Evolutionary conservation across 2,329 filamentous ascomycete species (phyloP), one percentile per base, ranked within the genome.

Genomic region (Beauveria australis): DNA sequence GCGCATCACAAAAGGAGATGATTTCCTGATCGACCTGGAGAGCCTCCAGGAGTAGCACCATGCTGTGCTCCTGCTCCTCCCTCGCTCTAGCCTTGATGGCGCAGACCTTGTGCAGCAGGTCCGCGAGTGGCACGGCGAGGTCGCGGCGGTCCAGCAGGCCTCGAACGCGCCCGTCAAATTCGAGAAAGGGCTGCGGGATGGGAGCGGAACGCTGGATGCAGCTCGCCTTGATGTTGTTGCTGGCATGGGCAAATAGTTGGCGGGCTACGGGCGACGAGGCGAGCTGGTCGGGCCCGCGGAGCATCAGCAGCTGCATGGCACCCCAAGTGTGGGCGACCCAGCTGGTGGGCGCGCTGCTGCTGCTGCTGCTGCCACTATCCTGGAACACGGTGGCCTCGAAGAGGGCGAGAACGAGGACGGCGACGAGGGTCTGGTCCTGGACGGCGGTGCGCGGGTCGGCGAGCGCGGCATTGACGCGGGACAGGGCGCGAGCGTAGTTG

Each of bases 351-450:
- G 66, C 65, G 40, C 63, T 61, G 48, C 44, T 43, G 41, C 18
- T 19, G 41, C 41, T 19, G 33, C 33, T 37, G 33, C 33, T 6
- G 33, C 33, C 12, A 4, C 33, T 37, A 16, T 37, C 67, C 16
- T 56, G 61, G 30, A 69, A 69, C 5, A 68, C 63, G 28, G 67
- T 64, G n/a, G 67, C 67, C 40, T 70, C 68, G 43, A 69, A 70
- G 10, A 69, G 61, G 10, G 66, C 68, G n/a, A 70, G 60, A 2
- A 69, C 61, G 9, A 70, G 61, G n/a, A 70, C 68, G 4, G 67
- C 65, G 9, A 64, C 68, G 2, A 70, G 64, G 0, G 68, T 70
- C 7, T 63, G 57, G 46, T 70, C 68, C 16, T 67, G 61, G 3
- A 69, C 28, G 2, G 68, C 67, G 5, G 59, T 62, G 30, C 59